Base-by-base conservation (phyloP, 2,329 filamentous ascomycete species). In the Arthrobotrys sphaeroides region DNA sequence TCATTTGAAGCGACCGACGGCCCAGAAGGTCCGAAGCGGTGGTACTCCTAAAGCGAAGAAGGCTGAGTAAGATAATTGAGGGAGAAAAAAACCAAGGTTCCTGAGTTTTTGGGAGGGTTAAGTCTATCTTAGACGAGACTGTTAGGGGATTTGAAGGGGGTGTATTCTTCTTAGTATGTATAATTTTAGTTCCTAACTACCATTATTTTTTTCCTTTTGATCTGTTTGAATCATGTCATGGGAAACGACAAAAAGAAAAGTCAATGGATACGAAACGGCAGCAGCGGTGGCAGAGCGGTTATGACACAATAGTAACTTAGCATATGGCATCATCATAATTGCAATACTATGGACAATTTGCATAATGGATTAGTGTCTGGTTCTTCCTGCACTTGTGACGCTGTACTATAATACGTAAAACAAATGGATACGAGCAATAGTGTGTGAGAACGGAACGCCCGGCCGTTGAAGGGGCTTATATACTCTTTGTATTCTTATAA, bases 1-100 rank as follows among this genome's bases (percentile, higher is more conserved):
- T 82, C 94, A 98, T 84, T 89, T 97, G 83, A 92, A 94, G 85
- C 90, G 92, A 80, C 94, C 94, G 38, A 65, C 40, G 18, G 40
- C 66, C 22, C 66, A 76, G 73, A 76, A 76, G 73, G 73, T 76
- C 49, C 49, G 66, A 55, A 69, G 65, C 55, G 62, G 66, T 43
- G 65, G 66, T 13, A 70, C 73, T 22, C 65, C 73, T 12, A 76
- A 70, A 65, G 53, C 61, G 4, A 70, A 70, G 57, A 51, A 47
- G 20, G 2, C 31, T 10, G 47, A 72, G 20, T 55, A 65, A 26
- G n/a, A n/a, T n/a, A 42, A 31, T 31, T 7, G 10, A 13, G 26
- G 28, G 20, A 45, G 31, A 16, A 40, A 40, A 57, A 40, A n/a
- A n/a, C n/a, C n/a, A n/a, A n/a, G n/a, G n/a, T n/a, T n/a, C n/a